Base-by-base conservation (phyloP, 2,329 filamentous ascomycete genomes). In the Chalara sp. region DNA sequence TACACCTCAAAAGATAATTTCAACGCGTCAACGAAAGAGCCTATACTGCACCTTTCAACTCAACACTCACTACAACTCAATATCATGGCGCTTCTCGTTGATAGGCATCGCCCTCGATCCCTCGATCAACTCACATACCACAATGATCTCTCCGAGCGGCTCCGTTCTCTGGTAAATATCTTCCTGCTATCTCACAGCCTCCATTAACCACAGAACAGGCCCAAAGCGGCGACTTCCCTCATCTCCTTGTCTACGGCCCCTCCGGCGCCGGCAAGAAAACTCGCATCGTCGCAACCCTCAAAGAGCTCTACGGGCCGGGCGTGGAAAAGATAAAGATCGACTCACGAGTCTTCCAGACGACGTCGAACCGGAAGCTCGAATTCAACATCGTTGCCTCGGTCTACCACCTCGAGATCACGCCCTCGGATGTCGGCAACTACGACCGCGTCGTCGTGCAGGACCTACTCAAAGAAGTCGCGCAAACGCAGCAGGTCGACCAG, bases 241-340 rank as follows among this genome's bases (percentile, higher is more conserved):
- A 99, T 72, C 83, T 99, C 44, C 87, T 99, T 56, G 88, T 99
- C 57, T 99, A 97, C 67, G 93, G 93, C 0, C 93, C 93, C 1
- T 96, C 92, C 0, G 93, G 93, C 33, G 93, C 93, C 5, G 93
- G 93, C 59, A 99, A 99, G 70, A 99, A 99, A 72, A 99, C 93
- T 1, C 85, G 93, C 42, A 95, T 97, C 59, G 89, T 96, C 13
- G 91, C 93, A 12, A 97, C 92, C 0, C 74, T 99, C 4, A 95
- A 96, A 68, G 92, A 96, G 65, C 79, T 99, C 6, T 99, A 93
- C 69, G 93, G 93, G 0, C 85, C 92, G 0, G 92, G 93, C 42
- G 93, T 96, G n/a, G 95, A 99, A 66, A 97, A 96, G 78, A 99
- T 99, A 78, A 97, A 97, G 74, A 97, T 99, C 71, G 93, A 99